Conservation (phyloP, 1,139 yeast genomes). For the Keqinozyma sinolaborantium region DNA sequence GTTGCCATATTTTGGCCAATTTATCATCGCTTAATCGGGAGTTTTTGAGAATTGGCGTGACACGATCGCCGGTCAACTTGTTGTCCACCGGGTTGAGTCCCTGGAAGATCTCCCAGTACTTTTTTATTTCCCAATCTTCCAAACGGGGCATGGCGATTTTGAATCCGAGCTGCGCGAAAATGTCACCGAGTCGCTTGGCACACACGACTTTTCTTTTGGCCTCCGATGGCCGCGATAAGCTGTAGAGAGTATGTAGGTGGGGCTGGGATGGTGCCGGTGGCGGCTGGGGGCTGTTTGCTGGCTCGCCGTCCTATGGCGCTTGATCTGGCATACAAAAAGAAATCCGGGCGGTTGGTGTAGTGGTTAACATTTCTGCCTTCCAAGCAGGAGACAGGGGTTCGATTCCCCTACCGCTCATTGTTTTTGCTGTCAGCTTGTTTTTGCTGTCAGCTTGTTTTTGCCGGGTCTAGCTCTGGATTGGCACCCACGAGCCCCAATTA, state of each 20-base stretch:
- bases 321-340: too few species aligned
- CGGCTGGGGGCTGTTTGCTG: too few species aligned
- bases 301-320: too few species aligned
- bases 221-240: too few species aligned
- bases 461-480: too few species aligned
- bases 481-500: too few species aligned
- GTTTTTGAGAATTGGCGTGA: constrained; percentile 82
- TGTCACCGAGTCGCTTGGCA: too few species aligned
- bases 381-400: constrained; percentile 79
- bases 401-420: constrained; percentile 71
- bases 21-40: constrained; percentile 76
- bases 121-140: constrained; percentile 92
- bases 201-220: too few species aligned
- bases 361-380: constrained; percentile 60
- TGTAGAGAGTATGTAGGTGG: too few species aligned
- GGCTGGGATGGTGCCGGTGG: too few species aligned
- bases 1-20: constrained; percentile 82
- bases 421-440: constrained; percentile 15
- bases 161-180: background rate
- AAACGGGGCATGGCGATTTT: constrained; percentile 53
- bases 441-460: background rate
- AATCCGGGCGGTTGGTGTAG: constrained; percentile 54
- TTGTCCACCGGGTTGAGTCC: constrained; percentile 81
- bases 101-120: constrained; percentile 95
- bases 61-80: constrained; percentile 79